phyloP scores from a whole-genome alignment of 2,329 filamentous ascomycete species.

The Epichloe bromicola region DNA sequence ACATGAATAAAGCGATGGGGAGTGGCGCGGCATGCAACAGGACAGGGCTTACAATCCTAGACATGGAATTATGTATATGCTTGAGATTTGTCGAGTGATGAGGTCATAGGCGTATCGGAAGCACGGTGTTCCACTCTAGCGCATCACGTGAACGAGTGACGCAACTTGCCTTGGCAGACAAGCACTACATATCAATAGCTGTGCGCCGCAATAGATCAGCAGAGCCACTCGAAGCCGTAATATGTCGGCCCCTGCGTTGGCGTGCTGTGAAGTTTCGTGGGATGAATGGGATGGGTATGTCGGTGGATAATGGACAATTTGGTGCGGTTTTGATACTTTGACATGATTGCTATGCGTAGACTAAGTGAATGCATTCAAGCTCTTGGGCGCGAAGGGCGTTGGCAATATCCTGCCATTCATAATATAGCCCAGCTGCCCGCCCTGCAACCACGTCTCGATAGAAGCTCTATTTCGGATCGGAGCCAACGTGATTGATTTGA shows the following conservation, averaged over 20 bases:
- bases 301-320: no score
- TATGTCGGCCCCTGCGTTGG: constrained; percentile 1
- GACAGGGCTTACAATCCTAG: neutral
- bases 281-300: no score
- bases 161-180: neutral
- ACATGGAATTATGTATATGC: neutral
- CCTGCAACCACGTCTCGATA: no score
- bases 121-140: neutral
- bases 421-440: no score
- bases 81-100: neutral
- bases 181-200: no score
- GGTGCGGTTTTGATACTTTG: neutral
- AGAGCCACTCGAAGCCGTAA: no score
- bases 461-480: no score
- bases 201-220: neutral
- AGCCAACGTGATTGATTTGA: no score
- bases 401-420: no score
- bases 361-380: no score
- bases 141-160: neutral
- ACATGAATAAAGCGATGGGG: neutral
- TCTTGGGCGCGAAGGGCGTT: no score
- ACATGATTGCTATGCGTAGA: neutral
- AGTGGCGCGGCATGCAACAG: neutral
- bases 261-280: neutral
- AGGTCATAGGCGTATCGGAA: neutral